A percentile compares a stretch with the other conserved stretches of the same genome.
phyloP scores from a whole-genome alignment of 1,284 basidiomycete genomes.

The Hortiboletus rubellus region DNA sequence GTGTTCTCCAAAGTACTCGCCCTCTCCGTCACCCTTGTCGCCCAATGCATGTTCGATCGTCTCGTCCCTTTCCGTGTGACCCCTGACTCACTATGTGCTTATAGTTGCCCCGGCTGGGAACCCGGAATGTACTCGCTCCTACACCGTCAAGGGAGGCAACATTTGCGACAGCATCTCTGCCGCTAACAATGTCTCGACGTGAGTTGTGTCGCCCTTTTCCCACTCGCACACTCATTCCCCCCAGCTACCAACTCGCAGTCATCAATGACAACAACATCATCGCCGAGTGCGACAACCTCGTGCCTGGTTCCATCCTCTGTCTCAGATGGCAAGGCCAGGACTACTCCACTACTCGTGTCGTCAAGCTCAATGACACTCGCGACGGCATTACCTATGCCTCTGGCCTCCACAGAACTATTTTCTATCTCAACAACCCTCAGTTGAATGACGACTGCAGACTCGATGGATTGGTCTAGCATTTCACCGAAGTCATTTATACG shows the following conservation, averaged over 20 bases:
- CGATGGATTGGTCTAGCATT: no score
- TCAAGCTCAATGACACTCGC: conserved; percentile 4
- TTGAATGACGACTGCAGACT: no score
- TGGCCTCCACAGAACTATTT: no score
- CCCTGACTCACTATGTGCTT: conserved; percentile 3
- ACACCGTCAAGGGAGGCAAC: conserved; percentile 37
- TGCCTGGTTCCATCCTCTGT: conserved; percentile 48
- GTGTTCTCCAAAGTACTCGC: conserved; percentile 52
- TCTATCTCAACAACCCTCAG: no score
- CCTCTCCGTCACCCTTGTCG: conserved; percentile 39
- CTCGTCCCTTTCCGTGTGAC: conserved; percentile 3
- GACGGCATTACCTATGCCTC: no score
- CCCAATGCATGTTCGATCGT: conserved; percentile 38
- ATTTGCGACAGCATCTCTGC: conserved; percentile 70
- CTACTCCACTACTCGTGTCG: no score
- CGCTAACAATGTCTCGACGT: conserved; percentile 66
- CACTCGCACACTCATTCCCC: background rate
- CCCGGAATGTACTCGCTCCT: conserved; percentile 53
- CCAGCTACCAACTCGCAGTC: conserved; percentile 67
- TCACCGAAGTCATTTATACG: no score
- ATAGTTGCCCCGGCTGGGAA: conserved; percentile 43
- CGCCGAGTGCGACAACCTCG: conserved; percentile 57
- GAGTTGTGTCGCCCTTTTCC: conserved; percentile 11
- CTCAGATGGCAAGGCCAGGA: conserved; percentile 38
- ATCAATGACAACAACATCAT: conserved; percentile 34